These are phyloP conservation scores for Pythium vanterpoolii DNA, from an alignment of 352 stramenopile genomes.

Conservation along the genomic window DNA sequence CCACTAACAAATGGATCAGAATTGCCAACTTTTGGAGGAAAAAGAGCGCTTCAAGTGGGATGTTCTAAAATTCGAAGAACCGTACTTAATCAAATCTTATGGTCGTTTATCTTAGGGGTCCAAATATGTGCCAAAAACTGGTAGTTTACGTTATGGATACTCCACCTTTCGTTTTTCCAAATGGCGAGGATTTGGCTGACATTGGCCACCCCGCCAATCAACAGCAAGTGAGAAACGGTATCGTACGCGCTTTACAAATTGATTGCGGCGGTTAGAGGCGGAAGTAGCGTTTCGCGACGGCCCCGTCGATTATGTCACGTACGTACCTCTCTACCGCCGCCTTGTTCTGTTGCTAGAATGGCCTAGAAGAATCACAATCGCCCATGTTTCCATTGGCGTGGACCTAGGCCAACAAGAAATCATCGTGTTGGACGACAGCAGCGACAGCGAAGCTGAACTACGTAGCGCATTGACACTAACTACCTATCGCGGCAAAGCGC, in stretches of 20 bases:
- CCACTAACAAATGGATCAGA: too few relatives aligned
- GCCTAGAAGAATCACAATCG: slow-evolving; percentile 6
- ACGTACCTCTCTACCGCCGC: neutral
- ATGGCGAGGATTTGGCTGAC: too few relatives aligned
- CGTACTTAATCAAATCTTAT: too few relatives aligned
- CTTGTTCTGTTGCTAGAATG: neutral
- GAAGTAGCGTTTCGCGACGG: neutral
- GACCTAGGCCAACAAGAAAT: slow-evolving; percentile 4
- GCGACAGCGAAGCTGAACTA: slow-evolving; percentile 5
- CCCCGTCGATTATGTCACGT: slow-evolving; percentile 3
- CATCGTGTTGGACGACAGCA: slow-evolving; percentile 21
- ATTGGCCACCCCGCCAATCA: slow-evolving; percentile 1
- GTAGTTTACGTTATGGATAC: too few relatives aligned
- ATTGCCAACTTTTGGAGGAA: too few relatives aligned
- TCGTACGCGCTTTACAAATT: neutral
- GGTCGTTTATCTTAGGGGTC: too few relatives aligned
- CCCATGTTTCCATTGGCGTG: neutral
- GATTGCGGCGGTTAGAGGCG: neutral
- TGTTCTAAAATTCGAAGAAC: too few relatives aligned
- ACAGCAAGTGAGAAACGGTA: neutral
- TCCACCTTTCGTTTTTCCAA: too few relatives aligned
- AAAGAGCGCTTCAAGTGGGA: too few relatives aligned
- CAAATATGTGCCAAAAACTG: too few relatives aligned
- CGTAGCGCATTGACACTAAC: neutral
- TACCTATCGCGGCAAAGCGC: neutral